Evolutionary conservation across 2,329 filamentous ascomycete genomes (phyloP).

Genomic region (Exophiala oligosperma): DNA sequence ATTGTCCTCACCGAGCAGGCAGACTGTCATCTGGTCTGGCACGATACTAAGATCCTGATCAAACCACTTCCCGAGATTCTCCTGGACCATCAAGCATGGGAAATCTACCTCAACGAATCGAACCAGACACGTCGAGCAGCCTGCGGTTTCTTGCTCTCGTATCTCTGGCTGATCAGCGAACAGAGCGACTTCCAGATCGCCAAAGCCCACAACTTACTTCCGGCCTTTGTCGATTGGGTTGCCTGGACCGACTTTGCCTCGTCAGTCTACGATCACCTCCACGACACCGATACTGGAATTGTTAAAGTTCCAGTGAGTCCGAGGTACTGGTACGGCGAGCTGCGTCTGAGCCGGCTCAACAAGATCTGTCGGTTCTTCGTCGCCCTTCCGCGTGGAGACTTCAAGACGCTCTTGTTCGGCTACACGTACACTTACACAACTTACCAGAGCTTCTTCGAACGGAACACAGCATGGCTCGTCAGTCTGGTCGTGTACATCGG

Average conservation of each 20-base stretch:
- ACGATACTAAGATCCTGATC: constrained; percentile 26
- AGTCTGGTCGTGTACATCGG: constrained; percentile 31
- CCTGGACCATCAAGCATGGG: constrained; percentile 21
- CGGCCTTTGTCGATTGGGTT: constrained; percentile 38
- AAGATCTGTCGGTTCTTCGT: constrained; percentile 28
- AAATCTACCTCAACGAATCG: background rate
- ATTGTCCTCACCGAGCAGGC: constrained; percentile 30
- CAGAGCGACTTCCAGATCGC: constrained; percentile 42
- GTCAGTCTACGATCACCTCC: constrained; percentile 10
- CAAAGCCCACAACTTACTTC: constrained; percentile 33
- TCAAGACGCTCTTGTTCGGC: background rate
- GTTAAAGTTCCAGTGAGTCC: background rate
- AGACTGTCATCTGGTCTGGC: constrained; percentile 32
- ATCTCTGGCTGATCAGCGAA: constrained; percentile 41
- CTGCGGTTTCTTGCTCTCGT: constrained; percentile 46
- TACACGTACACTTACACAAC: background rate
- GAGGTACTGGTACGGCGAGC: constrained; percentile 46
- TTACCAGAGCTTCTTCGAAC: constrained; percentile 25
- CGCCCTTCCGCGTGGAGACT: background rate
- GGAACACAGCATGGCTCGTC: constrained; percentile 30
- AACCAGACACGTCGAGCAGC: constrained; percentile 36
- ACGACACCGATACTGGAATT: constrained; percentile 31
- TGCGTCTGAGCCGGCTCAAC: constrained; percentile 47
- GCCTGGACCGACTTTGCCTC: constrained; percentile 40
- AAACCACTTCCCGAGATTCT: constrained; percentile 33